Conservation (phyloP, 306 rosid genomes). For the Dryas octopetala region DNA sequence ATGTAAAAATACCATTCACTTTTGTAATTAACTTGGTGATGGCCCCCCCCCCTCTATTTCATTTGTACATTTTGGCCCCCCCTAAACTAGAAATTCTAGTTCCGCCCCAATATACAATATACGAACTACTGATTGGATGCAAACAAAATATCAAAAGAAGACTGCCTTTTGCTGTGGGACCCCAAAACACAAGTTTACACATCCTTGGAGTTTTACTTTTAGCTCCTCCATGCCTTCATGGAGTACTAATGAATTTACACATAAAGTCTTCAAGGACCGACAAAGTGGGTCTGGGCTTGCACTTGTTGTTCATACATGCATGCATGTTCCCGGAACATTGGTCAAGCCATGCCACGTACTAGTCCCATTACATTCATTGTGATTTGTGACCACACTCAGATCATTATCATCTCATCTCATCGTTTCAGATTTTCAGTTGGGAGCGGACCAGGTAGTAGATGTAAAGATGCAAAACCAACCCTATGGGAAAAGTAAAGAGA, state of each 20-base stretch:
- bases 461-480: not conserved
- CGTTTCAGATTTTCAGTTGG: not conserved
- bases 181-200: not conserved
- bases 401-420: not conserved
- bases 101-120: no score
- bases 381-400: not conserved
- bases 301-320: not conserved
- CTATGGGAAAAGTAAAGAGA: not conserved
- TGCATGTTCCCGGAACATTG: constrained; percentile 4
- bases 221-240: not conserved
- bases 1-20: no score
- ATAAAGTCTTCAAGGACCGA: not conserved
- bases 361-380: not conserved
- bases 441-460: no score
- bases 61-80: no score
- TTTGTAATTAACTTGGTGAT: no score
- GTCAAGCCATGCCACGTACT: constrained; percentile 14
- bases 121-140: not conserved
- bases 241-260: not conserved
- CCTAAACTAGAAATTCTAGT: no score
- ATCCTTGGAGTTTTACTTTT: constrained; percentile 3
- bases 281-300: not conserved
- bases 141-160: not conserved
- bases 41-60: no score
- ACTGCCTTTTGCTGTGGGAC: not conserved